These are phyloP conservation scores for Antarctomyces pellizariae DNA, from an alignment of 495 filamentous ascomycete genomes.

Conservation along the genomic window DNA sequence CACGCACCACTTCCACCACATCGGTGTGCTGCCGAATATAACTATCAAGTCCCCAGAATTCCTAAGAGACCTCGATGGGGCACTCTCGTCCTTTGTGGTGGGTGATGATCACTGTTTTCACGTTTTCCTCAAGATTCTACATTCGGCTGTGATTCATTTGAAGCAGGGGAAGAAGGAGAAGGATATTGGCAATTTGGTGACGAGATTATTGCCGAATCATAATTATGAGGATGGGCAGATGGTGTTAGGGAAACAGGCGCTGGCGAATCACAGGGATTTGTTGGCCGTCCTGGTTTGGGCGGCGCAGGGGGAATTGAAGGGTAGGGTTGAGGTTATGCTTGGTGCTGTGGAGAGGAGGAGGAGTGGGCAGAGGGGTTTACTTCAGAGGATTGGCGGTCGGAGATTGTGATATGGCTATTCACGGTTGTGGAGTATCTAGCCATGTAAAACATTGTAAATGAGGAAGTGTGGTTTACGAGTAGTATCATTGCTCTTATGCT, in stretches of 20 bases:
- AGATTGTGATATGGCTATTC: too few species aligned
- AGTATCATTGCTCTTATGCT: too few species aligned
- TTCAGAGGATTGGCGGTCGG: too few species aligned
- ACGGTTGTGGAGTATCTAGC: too few species aligned
- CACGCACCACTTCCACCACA: conserved; percentile 42
- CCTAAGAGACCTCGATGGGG: conserved; percentile 42
- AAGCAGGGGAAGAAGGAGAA: conserved; percentile 33
- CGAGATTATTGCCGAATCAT: conserved; percentile 72
- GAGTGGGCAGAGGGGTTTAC: too few species aligned
- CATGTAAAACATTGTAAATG: too few species aligned
- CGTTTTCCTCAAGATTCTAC: conserved; percentile 74
- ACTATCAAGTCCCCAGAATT: conserved; percentile 54
- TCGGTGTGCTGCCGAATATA: conserved; percentile 60
- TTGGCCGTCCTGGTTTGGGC: conserved; percentile 76
- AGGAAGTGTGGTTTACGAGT: too few species aligned
- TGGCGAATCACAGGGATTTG: conserved; percentile 86
- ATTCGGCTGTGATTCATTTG: conserved; percentile 39
- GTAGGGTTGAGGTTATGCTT: too few species aligned
- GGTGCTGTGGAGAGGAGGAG: too few species aligned
- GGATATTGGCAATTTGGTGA: conserved; percentile 52
- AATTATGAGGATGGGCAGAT: conserved; percentile 73
- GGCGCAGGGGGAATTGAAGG: conserved; percentile 43
- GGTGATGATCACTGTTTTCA: conserved; percentile 72
- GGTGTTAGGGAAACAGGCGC: conserved; percentile 39
- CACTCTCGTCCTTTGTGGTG: conserved; percentile 34